Evolutionary conservation across 163 green algal species (phyloP).

Genomic region (Scenedesmus sp.): DNA sequence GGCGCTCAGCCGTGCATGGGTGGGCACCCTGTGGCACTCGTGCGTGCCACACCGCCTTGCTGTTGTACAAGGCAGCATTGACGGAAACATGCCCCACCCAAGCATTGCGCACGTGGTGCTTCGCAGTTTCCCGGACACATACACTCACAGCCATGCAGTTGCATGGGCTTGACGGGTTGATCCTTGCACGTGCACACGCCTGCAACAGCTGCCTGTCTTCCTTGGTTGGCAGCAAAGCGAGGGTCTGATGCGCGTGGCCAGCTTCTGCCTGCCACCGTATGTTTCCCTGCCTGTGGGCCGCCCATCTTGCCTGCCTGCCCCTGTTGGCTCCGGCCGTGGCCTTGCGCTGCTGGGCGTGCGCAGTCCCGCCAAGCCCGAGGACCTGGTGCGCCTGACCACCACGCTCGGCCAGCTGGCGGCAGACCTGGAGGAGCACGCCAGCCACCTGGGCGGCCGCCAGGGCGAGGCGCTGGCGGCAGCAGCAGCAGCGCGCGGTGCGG

Average conservation of each 20-base stretch:
- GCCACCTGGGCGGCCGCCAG: constrained; percentile 62
- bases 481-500: constrained; percentile 54
- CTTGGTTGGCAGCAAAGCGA: too few relatives aligned
- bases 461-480: constrained; percentile 73
- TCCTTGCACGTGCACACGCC: too few relatives aligned
- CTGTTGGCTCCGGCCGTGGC: not conserved
- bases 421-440: constrained; percentile 70
- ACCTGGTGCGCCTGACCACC: constrained; percentile 72
- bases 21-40: not conserved
- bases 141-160: too few relatives aligned
- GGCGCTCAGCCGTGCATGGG: not conserved
- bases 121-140: not conserved
- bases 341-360: not conserved
- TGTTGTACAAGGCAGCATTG: too few relatives aligned
- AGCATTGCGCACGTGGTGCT: not conserved
- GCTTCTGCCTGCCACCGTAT: too few relatives aligned
- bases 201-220: too few relatives aligned
- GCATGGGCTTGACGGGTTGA: too few relatives aligned
- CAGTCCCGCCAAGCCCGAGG: constrained; percentile 65
- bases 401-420: constrained; percentile 44
- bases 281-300: too few relatives aligned
- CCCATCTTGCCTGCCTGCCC: not conserved
- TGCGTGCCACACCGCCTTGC: not conserved
- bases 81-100: not conserved
- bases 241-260: too few relatives aligned